phyloP scores from a whole-genome alignment of 495 filamentous ascomycete genomes.

The Rhizodiscina lignyota region DNA sequence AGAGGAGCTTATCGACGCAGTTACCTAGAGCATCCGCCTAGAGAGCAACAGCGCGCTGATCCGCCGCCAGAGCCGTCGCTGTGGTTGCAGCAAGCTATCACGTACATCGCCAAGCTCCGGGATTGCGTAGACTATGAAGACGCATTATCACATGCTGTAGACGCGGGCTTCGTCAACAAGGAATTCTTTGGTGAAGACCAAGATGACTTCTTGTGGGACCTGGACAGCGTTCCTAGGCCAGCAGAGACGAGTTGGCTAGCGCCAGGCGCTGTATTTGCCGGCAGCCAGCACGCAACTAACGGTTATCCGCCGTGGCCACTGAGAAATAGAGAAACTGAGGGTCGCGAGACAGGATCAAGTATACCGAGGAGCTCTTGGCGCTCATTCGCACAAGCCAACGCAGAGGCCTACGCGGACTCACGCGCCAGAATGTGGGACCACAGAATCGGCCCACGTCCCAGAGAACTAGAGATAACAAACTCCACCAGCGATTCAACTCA shows the following conservation, averaged over 20 bases:
- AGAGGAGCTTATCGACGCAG: no score
- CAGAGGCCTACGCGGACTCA: no score
- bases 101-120: conserved; percentile 46
- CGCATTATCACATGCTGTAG: conserved; percentile 33
- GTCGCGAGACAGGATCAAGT: not conserved
- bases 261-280: conserved; percentile 45
- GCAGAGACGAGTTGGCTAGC: conserved; percentile 48
- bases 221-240: conserved; percentile 33
- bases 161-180: conserved; percentile 25
- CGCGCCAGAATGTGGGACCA: not conserved
- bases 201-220: conserved; percentile 48
- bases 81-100: conserved; percentile 43
- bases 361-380: not conserved
- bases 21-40: no score
- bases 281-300: conserved; percentile 37
- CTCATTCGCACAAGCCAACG: not conserved
- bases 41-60: conserved; percentile 16
- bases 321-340: not conserved
- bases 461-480: not conserved
- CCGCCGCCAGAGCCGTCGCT: conserved; percentile 14
- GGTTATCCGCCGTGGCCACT: conserved; percentile 9
- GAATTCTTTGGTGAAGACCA: conserved; percentile 34
- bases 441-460: not conserved
- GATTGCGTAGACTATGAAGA: conserved; percentile 38
- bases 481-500: conserved; percentile 4